Percentiles rank a stretch among this genome's conserved stretches.
Conservation (phyloP, 2,329 filamentous ascomycete species). For the Hymenoscyphus repandus region DNA sequence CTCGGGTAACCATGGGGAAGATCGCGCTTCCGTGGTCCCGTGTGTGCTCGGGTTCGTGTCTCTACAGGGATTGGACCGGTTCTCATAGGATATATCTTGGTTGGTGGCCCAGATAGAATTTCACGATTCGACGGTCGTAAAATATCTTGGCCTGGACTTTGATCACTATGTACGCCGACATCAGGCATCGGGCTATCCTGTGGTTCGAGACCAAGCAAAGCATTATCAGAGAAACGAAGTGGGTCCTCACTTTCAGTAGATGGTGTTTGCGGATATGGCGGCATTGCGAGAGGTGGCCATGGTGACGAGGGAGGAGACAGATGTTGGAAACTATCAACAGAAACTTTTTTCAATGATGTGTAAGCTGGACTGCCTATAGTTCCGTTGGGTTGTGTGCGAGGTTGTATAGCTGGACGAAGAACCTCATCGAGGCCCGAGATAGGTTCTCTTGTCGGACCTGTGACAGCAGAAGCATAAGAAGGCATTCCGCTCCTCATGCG, state of each 20-base stretch:
- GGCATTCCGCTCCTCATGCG: constrained; percentile 25
- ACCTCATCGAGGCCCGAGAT: constrained; percentile 12
- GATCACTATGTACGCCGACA: neutral
- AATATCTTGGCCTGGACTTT: neutral
- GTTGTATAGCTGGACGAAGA: constrained; percentile 7
- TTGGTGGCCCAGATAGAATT: constrained; percentile 3
- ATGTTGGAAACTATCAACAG: constrained; percentile 3
- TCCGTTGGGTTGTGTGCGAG: constrained; percentile 6
- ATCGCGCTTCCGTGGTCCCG: constrained; percentile 8
- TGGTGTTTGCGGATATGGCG: constrained; percentile 15
- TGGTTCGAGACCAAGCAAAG: constrained; percentile 1
- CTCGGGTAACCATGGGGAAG: constrained; percentile 14
- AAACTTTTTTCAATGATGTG: constrained; percentile 18
- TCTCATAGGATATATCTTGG: constrained; percentile 20
- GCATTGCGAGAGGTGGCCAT: constrained; percentile 5
- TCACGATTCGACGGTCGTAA: neutral
- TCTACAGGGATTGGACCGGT: constrained; percentile 23
- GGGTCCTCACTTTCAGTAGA: constrained; percentile 9
- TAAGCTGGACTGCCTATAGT: constrained; percentile 17
- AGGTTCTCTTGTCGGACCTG: constrained; percentile 19
- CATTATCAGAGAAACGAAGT: constrained; percentile 4
- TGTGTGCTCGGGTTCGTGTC: neutral
- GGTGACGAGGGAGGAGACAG: constrained; percentile 3
- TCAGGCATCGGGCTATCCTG: constrained; percentile 1
- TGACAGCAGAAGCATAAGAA: constrained; percentile 29